Conservation (phyloP, 495 filamentous ascomycete genomes). For the Patellaria atrata region DNA sequence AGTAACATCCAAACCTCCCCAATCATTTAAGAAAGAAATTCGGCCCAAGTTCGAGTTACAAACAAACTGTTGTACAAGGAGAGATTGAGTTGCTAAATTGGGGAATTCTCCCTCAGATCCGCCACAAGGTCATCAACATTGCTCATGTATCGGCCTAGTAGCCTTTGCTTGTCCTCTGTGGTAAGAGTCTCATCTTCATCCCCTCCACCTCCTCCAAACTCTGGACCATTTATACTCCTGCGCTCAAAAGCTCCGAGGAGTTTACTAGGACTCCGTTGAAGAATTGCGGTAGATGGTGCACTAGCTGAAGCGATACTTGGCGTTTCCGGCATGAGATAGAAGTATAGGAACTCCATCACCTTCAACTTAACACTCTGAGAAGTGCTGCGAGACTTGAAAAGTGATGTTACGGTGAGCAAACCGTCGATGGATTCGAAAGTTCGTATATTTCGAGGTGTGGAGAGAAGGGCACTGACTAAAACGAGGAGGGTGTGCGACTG, state of each 20-base stretch:
- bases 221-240: conserved; percentile 29
- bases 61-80: no score
- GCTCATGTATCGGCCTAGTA: conserved; percentile 66
- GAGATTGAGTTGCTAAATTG: no score
- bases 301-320: conserved; percentile 35
- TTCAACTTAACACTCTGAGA: conserved; percentile 81
- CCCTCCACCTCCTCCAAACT: conserved; percentile 25
- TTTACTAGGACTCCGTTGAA: conserved; percentile 63
- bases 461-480: conserved; percentile 75
- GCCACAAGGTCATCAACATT: conserved; percentile 87
- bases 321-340: conserved; percentile 91
- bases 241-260: conserved; percentile 36
- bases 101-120: conserved; percentile 70
- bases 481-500: conserved; percentile 81
- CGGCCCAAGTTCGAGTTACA: no score
- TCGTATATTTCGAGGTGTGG: conserved; percentile 70
- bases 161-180: conserved; percentile 75
- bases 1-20: no score
- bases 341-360: conserved; percentile 89
- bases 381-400: conserved; percentile 77
- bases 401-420: conserved; percentile 76
- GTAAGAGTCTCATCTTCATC: conserved; percentile 39
- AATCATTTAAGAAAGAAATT: no score
- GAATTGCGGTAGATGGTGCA: conserved; percentile 25
- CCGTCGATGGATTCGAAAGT: conserved; percentile 90